Evolutionary conservation across 179 eudicot genomes (phyloP), one percentile per base, ranked within the genome.

Genomic region (Beta macrorhiza): DNA sequence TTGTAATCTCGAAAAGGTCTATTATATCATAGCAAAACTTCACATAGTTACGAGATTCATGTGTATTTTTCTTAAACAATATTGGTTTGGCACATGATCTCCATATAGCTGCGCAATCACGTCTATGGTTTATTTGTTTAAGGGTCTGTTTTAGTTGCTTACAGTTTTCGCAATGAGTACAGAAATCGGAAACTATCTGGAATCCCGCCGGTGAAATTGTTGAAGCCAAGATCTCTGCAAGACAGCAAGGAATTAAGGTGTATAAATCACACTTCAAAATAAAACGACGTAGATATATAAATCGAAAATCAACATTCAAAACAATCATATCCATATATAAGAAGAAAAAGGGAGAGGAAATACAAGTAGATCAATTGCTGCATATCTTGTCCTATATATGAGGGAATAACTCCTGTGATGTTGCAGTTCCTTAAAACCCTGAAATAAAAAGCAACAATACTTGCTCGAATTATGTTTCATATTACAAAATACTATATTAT

Each of bases 371-470:
- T 20, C 64, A 88, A 74, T 56, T 69, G 72, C 9, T 63, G 25
- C 19, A 67, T 45, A 80, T 56, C 53, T 13, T 65, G 20, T 49
- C 56, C 74, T 42, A 88, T 63, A 55, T 78, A 47, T 20, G 16
- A 2, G 8, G 89, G 90, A 67, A 89, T 82, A 59, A 49, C 5
- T 42, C 89, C 90, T 44, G 80, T 69, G 65, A 87, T 70, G 68
- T 86, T 86, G 81, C 92, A 89, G 82, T 69, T 86, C 81, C 92
- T 80, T 59, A 89, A 57, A 57, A 71, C 44, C 87, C 92, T 89
- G 87, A 80, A 37, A 37, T 64, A 22, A 19, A 29, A 47, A 32
- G 0, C 12, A 44, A 56, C 7, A 7, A 13, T 62, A 0, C 14
- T 29, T 11, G 19, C 37, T 56, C 63, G 56, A 74, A 5, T 74